Conservation (phyloP, 2,329 filamentous ascomycete species). For the Scytalidium lignicola region DNA sequence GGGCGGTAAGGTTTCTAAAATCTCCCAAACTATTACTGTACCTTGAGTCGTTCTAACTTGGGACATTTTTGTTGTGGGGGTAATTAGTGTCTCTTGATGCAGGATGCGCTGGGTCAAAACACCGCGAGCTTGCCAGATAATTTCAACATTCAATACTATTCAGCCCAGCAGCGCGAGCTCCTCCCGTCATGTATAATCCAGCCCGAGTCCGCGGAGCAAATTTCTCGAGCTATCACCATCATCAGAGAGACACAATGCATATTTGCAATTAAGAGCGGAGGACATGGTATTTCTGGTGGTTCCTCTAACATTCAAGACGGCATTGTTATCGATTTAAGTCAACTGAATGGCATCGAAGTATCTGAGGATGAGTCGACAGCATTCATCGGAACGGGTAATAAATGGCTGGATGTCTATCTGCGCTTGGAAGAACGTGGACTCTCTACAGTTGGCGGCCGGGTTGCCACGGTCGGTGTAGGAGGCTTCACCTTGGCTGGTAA, state of each 20-base stretch:
- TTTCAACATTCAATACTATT: too few species aligned
- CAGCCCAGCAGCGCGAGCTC: too few species aligned
- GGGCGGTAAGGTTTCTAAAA: too few species aligned
- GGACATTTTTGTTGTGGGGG: too few species aligned
- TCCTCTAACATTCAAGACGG: slow-evolving; percentile 31
- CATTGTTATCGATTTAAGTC: slow-evolving; percentile 29
- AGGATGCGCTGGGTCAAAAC: too few species aligned
- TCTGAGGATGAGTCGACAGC: slow-evolving; percentile 16
- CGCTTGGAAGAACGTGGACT: slow-evolving; percentile 6
- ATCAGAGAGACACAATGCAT: slow-evolving; percentile 17
- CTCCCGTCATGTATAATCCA: too few species aligned
- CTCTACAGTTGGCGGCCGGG: slow-evolving; percentile 11
- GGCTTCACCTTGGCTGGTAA: slow-evolving; percentile 11
- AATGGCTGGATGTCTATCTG: slow-evolving; percentile 10
- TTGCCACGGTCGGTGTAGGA: slow-evolving; percentile 10
- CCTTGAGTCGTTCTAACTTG: too few species aligned
- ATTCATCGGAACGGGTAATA: slow-evolving; percentile 6
- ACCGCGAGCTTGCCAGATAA: too few species aligned
- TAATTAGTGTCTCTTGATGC: too few species aligned
- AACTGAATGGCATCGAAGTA: slow-evolving; percentile 25
- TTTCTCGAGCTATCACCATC: neutral
- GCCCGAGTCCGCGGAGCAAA: too few species aligned
- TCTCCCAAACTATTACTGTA: too few species aligned
- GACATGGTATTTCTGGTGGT: slow-evolving; percentile 34
- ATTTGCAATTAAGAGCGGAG: slow-evolving; percentile 38